These are phyloP conservation scores for Colletotrichum kahawae DNA, from an alignment of 2,329 filamentous ascomycete species.

Conservation along the genomic window DNA sequence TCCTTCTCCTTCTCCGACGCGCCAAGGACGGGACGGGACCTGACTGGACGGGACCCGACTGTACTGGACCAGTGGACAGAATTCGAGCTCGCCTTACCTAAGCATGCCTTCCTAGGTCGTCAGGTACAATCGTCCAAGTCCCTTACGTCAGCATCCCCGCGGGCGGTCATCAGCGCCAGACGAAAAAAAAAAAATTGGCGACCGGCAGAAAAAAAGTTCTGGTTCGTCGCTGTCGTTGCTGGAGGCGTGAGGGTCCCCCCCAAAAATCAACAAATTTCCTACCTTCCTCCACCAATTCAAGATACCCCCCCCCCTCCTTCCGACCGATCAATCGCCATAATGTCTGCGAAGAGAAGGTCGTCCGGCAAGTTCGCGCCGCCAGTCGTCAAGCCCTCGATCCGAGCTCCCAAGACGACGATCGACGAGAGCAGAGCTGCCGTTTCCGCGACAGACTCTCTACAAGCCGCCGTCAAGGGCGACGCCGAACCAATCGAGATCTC, in stretches of 20 bases:
- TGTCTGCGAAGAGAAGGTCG: slow-evolving; percentile 68
- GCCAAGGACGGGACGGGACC: too few species aligned
- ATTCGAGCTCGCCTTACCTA: background rate
- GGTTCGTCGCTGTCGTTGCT: slow-evolving; percentile 14
- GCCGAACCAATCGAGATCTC: slow-evolving; percentile 61
- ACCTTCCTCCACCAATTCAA: background rate
- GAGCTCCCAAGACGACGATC: slow-evolving; percentile 54
- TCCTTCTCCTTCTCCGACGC: background rate
- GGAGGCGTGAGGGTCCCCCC: background rate
- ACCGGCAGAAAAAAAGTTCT: slow-evolving; percentile 19
- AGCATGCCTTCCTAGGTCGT: background rate
- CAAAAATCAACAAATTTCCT: background rate
- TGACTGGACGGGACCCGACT: too few species aligned
- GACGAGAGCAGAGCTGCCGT: slow-evolving; percentile 65
- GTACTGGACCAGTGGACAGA: too few species aligned
- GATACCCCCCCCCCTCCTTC: background rate
- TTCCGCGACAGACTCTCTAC: slow-evolving; percentile 44
- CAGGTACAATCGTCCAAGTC: fast-evolving
- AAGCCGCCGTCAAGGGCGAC: slow-evolving; percentile 33
- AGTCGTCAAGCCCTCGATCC: slow-evolving; percentile 57
- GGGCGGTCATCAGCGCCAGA: slow-evolving; percentile 8
- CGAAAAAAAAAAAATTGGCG: slow-evolving; percentile 19
- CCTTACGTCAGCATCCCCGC: slow-evolving; percentile 17
- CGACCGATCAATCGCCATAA: slow-evolving; percentile 29
- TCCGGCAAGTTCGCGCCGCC: slow-evolving; percentile 62